phyloP scores from a whole-genome alignment of 2,329 filamentous ascomycete species.

The Penicillium verrucosum region DNA sequence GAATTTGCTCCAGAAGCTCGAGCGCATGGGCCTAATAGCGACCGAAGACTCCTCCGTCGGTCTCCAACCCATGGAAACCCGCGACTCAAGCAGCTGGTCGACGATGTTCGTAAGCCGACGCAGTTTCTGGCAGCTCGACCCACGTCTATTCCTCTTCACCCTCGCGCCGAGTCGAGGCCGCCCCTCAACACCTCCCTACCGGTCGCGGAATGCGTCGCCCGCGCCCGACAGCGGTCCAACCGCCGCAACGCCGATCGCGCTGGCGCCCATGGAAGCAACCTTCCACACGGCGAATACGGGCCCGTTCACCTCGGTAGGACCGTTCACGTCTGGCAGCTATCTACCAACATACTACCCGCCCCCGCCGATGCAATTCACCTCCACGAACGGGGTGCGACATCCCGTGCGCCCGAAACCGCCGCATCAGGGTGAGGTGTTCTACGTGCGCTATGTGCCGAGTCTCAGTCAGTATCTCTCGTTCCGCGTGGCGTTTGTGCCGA shows the following conservation, averaged over 20 bases:
- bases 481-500: conserved; percentile 67
- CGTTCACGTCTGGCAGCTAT: conserved; percentile 78
- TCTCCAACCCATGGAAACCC: conserved; percentile 55
- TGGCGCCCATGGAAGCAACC: conserved; percentile 25
- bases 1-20: conserved; percentile 82
- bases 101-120: conserved; percentile 77
- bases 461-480: conserved; percentile 83
- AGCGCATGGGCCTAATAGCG: conserved; percentile 84
- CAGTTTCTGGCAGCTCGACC: conserved; percentile 90
- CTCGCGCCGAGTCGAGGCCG: conserved; percentile 57
- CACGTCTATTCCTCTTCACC: conserved; percentile 83
- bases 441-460: conserved; percentile 80
- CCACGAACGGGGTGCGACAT: conserved; percentile 75
- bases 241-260: not conserved
- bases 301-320: conserved; percentile 50
- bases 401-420: conserved; percentile 85
- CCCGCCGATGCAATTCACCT: conserved; percentile 73
- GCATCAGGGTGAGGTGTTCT: conserved; percentile 86
- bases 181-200: conserved; percentile 51
- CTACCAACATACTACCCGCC: conserved; percentile 90
- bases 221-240: conserved; percentile 31
- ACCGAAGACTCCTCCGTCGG: conserved; percentile 74
- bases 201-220: conserved; percentile 53
- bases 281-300: conserved; percentile 36
- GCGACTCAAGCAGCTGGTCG: conserved; percentile 65